These are phyloP conservation scores for Colletotrichum destructivum DNA, from an alignment of 2,329 filamentous ascomycete genomes.

Conservation along the genomic window DNA sequence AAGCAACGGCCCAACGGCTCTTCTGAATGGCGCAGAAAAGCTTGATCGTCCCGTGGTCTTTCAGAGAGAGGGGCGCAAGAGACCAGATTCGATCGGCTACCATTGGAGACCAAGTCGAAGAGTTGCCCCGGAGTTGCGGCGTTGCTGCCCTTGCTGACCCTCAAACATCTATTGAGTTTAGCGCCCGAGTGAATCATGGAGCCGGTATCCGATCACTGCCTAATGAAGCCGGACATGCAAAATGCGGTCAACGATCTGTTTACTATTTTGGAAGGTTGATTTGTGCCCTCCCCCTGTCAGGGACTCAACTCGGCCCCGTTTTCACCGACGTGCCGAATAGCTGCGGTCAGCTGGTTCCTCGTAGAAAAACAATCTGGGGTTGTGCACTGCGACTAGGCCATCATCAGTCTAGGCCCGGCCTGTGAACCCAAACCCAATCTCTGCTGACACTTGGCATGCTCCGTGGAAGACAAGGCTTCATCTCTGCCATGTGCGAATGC, in stretches of 20 bases:
- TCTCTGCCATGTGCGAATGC: too few relatives aligned
- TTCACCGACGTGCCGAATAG: conserved; percentile 1
- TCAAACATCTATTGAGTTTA: neutral
- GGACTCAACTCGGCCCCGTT: neutral
- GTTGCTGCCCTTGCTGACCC: neutral
- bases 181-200: neutral
- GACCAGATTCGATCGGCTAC: neutral
- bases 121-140: too few relatives aligned
- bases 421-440: neutral
- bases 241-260: too few relatives aligned
- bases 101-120: neutral
- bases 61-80: neutral
- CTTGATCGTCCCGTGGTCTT: neutral
- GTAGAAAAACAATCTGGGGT: neutral
- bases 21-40: neutral
- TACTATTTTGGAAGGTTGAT: neutral
- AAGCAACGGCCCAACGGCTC: neutral
- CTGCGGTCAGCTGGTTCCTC: neutral
- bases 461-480: neutral
- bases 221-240: neutral
- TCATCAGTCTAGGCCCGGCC: neutral
- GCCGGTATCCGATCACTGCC: neutral
- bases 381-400: neutral
- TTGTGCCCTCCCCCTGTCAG: too few relatives aligned
- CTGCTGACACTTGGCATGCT: neutral